phyloP scores from a whole-genome alignment of 352 stramenopile genomes.

The Phytophthora lateralis region DNA sequence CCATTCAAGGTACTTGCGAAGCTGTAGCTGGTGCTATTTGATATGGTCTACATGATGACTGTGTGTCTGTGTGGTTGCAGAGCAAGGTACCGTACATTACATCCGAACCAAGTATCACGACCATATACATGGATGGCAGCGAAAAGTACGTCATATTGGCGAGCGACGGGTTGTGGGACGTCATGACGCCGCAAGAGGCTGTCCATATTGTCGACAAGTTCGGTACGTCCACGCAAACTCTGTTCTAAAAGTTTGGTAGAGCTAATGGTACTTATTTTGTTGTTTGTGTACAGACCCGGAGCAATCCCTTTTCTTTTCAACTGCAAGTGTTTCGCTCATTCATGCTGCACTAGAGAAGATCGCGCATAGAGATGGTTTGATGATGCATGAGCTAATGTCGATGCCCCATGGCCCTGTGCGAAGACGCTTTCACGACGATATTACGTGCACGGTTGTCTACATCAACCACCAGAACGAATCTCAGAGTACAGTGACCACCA shows the following conservation, averaged over 20 bases:
- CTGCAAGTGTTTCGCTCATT: constrained; percentile 62
- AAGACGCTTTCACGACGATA: constrained; percentile 76
- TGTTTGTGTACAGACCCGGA: constrained; percentile 38
- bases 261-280: background rate
- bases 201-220: constrained; percentile 73
- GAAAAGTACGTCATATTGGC: constrained; percentile 82
- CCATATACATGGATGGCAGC: constrained; percentile 50
- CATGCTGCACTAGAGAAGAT: constrained; percentile 76
- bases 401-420: constrained; percentile 52
- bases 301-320: constrained; percentile 64
- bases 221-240: constrained; percentile 35
- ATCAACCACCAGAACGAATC: constrained; percentile 37
- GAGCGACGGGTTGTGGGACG: constrained; percentile 86
- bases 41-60: background rate
- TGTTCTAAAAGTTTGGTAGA: background rate
- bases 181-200: constrained; percentile 68
- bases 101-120: constrained; percentile 63
- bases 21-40: background rate
- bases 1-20: constrained; percentile 82
- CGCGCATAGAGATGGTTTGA: constrained; percentile 65
- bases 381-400: constrained; percentile 72
- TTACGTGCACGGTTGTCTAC: constrained; percentile 80
- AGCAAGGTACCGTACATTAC: constrained; percentile 86
- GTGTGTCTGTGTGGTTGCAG: constrained; percentile 30
- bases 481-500: constrained; percentile 10